Conservation (phyloP, 768 basidiomycete genomes). For the Ramaria sp. region DNA sequence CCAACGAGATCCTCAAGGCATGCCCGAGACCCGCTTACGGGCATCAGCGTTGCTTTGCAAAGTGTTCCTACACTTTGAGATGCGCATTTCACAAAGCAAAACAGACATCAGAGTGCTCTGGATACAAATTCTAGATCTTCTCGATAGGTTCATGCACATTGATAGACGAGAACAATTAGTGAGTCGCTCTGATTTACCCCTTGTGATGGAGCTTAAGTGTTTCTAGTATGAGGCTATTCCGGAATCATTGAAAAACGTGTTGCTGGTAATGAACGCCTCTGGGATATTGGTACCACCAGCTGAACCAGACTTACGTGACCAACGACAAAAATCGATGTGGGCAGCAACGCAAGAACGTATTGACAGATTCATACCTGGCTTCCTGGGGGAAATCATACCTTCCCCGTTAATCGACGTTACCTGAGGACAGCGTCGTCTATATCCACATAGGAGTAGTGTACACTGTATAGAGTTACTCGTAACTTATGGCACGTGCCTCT, state of each 20-base stretch:
- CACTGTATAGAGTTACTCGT: background rate
- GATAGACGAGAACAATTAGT: slow-evolving; percentile 84
- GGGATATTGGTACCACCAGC: slow-evolving; percentile 65
- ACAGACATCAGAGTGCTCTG: slow-evolving; percentile 67
- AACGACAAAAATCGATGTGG: slow-evolving; percentile 68
- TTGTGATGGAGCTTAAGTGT: background rate
- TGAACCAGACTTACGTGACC: slow-evolving; percentile 36
- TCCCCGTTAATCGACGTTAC: slow-evolving; percentile 19
- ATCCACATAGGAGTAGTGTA: background rate
- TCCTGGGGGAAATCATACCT: slow-evolving; percentile 63
- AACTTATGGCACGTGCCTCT: background rate
- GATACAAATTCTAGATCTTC: slow-evolving; percentile 79
- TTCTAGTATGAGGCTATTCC: slow-evolving; percentile 85
- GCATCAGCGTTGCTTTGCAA: slow-evolving; percentile 90
- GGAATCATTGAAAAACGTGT: slow-evolving; percentile 92
- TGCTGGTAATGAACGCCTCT: slow-evolving; percentile 92
- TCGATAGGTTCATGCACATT: slow-evolving; percentile 81
- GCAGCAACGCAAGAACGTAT: slow-evolving; percentile 74
- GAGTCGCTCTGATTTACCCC: slow-evolving; percentile 20
- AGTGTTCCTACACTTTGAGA: slow-evolving; percentile 87
- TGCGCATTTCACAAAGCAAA: slow-evolving; percentile 50
- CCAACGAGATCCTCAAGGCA: slow-evolving; percentile 69
- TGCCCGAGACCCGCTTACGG: slow-evolving; percentile 83
- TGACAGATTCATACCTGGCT: slow-evolving; percentile 86
- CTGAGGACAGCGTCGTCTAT: background rate